phyloP scores from a whole-genome alignment of 2,329 filamentous ascomycete genomes.

The Calonectria crousiana region DNA sequence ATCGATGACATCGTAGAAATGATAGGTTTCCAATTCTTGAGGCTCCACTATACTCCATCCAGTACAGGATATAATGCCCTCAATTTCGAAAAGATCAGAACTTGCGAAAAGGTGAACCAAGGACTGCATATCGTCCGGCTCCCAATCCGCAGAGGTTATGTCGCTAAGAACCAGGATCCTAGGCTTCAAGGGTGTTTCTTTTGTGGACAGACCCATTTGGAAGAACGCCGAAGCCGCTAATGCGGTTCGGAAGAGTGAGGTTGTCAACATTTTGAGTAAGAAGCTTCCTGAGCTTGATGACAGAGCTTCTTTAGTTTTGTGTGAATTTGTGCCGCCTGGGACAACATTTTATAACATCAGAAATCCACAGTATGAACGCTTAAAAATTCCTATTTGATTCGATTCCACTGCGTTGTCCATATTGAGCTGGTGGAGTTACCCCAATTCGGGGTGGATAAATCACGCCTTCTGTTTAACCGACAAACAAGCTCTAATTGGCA shows the following conservation, averaged over 20 bases:
- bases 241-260: background rate
- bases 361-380: background rate
- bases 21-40: background rate
- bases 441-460: background rate
- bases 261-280: background rate
- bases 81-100: background rate
- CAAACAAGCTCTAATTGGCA: background rate
- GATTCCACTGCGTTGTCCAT: background rate
- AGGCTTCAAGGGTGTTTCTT: background rate
- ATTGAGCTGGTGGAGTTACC: background rate
- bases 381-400: slow-evolving; percentile 1
- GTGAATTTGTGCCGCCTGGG: background rate
- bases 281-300: background rate
- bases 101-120: background rate
- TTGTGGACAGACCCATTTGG: background rate
- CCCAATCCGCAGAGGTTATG: background rate
- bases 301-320: no score
- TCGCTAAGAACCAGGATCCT: background rate
- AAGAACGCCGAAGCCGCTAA: background rate
- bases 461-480: background rate
- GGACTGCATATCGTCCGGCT: background rate
- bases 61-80: background rate
- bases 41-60: background rate
- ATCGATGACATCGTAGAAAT: background rate
- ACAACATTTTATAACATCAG: background rate